These are phyloP conservation scores for Vachellia collinsii DNA, from an alignment of 306 rosid species.

Conservation along the genomic window DNA sequence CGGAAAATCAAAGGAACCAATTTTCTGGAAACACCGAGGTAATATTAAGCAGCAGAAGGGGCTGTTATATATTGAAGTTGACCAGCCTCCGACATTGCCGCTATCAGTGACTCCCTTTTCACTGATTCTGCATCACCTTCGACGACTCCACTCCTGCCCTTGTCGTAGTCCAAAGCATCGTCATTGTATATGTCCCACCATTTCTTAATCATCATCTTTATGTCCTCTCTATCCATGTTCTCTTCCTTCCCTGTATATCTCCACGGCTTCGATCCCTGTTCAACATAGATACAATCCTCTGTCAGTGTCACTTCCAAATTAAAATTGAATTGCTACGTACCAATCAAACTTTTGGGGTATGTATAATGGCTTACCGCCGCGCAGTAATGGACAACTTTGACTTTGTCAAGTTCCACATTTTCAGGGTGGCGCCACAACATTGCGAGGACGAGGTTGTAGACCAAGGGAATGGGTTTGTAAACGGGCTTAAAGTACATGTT, in stretches of 20 bases:
- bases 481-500: slow-evolving; percentile 63
- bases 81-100: slow-evolving; percentile 57
- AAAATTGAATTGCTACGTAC: not conserved
- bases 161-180: slow-evolving; percentile 55
- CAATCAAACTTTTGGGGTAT: not conserved
- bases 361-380: slow-evolving; percentile 50
- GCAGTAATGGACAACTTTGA: slow-evolving; percentile 78
- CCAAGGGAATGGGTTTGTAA: slow-evolving; percentile 58
- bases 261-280: slow-evolving; percentile 91
- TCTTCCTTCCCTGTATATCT: slow-evolving; percentile 79
- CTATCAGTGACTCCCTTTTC: slow-evolving; percentile 48
- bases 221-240: slow-evolving; percentile 84
- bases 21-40: not conserved
- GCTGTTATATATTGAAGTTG: slow-evolving; percentile 55
- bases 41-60: slow-evolving; percentile 69
- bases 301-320: not conserved
- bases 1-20: not conserved
- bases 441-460: slow-evolving; percentile 68
- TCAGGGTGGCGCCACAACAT: slow-evolving; percentile 90
- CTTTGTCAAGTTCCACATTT: slow-evolving; percentile 54
- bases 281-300: not conserved
- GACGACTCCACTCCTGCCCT: not conserved
- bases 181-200: slow-evolving; percentile 82
- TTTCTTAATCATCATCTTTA: slow-evolving; percentile 65
- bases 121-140: slow-evolving; percentile 27